Evolutionary conservation across 176 grass and related monocot genomes (phyloP).

Genomic region (Bolboschoenus planiculmis): DNA sequence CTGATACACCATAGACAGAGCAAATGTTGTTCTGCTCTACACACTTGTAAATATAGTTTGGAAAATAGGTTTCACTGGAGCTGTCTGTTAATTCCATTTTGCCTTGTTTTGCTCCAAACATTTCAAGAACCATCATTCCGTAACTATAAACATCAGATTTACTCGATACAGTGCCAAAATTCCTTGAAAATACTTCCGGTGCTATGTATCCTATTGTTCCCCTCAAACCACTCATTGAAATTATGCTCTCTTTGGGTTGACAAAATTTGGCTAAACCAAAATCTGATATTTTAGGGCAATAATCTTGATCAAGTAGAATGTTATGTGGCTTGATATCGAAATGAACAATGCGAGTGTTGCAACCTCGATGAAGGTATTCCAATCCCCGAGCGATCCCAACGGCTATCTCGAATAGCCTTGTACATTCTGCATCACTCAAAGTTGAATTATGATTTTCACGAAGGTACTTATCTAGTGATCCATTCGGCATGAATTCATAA

Average conservation of each 20-base stretch:
- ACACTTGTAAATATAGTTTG: constrained; percentile 10
- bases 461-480: constrained; percentile 29
- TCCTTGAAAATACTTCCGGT: constrained; percentile 38
- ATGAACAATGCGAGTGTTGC: constrained; percentile 46
- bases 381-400: constrained; percentile 42
- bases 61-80: constrained; percentile 35
- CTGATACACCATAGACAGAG: neutral
- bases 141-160: constrained; percentile 53
- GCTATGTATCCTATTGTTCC: constrained; percentile 42
- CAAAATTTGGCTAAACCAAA: neutral
- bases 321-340: constrained; percentile 17
- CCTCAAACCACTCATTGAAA: constrained; percentile 31
- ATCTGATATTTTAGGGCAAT: constrained; percentile 22
- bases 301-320: neutral
- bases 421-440: constrained; percentile 19
- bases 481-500: constrained; percentile 48
- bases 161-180: constrained; percentile 29
- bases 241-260: constrained; percentile 20
- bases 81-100: neutral
- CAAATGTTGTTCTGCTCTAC: neutral
- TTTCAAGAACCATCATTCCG: constrained; percentile 49
- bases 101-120: constrained; percentile 30
- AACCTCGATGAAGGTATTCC: constrained; percentile 48
- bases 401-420: constrained; percentile 29
- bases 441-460: neutral